A percentile compares a stretch with the other conserved stretches of the same genome.
phyloP scores from a whole-genome alignment of 139 green algal species.

The Eudorina sp. region DNA sequence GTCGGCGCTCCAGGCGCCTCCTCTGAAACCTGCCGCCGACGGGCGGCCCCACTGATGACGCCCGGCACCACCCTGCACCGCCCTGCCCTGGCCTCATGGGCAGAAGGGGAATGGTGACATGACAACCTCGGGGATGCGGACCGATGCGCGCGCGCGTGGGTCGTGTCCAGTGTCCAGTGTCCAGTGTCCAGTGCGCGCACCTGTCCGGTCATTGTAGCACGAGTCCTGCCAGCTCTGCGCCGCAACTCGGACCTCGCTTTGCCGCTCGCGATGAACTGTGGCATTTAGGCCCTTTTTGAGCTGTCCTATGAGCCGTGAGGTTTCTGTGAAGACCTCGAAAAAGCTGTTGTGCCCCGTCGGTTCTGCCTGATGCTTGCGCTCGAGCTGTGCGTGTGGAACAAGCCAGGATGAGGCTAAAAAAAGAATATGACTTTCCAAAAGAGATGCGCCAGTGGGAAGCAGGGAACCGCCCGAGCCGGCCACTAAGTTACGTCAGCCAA shows the following conservation, averaged over 20 bases:
- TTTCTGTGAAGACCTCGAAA: neutral
- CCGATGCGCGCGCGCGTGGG: too few species aligned
- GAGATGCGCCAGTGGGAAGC: too few species aligned
- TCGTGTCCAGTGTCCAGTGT: too few species aligned
- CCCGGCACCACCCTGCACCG: too few species aligned
- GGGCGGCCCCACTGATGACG: too few species aligned
- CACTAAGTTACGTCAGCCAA: neutral
- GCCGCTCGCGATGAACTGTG: neutral
- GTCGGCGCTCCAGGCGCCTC: too few species aligned
- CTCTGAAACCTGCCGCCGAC: too few species aligned
- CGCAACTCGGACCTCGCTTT: constrained; percentile 6
- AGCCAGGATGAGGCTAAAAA: neutral
- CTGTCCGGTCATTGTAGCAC: neutral
- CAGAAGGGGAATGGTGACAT: too few species aligned
- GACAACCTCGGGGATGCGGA: too few species aligned
- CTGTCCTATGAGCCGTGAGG: neutral
- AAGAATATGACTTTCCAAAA: neutral
- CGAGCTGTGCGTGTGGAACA: neutral
- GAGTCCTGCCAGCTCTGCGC: constrained; percentile 10
- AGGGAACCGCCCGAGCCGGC: neutral
- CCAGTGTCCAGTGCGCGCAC: too few species aligned
- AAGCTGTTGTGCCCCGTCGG: neutral
- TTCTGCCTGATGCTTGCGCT: constrained; percentile 6
- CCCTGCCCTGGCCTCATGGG: too few species aligned
- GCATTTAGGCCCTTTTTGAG: neutral